A percentile compares a stretch with the other conserved stretches of the same genome.
These are phyloP conservation scores for Pisolithus microcarpus DNA, from an alignment of 768 basidiomycete species.

Conservation along the genomic window DNA sequence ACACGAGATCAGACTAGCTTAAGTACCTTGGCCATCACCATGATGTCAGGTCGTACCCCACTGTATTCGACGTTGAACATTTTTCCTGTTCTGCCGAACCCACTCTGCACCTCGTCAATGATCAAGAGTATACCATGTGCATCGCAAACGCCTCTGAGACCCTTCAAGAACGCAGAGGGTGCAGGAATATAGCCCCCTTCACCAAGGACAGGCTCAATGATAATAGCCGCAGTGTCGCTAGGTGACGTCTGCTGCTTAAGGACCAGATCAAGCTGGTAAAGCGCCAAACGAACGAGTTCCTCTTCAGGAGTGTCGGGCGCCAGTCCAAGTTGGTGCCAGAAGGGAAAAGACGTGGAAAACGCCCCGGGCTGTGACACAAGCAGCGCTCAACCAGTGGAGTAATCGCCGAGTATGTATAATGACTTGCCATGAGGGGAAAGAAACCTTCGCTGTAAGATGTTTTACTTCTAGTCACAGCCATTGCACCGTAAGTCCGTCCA, in stretches of 20 bases:
- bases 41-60: constrained; percentile 79
- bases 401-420: too few species aligned
- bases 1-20: background rate
- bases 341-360: constrained; percentile 78
- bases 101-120: constrained; percentile 83
- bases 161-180: constrained; percentile 69
- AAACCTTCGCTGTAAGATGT: constrained; percentile 79
- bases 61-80: constrained; percentile 80
- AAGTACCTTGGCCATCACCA: constrained; percentile 78
- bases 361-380: constrained; percentile 60
- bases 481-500: constrained; percentile 88
- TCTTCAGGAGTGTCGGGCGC: constrained; percentile 47
- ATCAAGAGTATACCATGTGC: constrained; percentile 79
- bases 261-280: constrained; percentile 78
- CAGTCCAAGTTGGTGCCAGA: constrained; percentile 80
- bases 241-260: constrained; percentile 76
- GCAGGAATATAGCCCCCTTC: constrained; percentile 96
- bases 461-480: constrained; percentile 92
- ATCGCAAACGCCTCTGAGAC: constrained; percentile 80
- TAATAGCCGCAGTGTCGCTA: constrained; percentile 83
- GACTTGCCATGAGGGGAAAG: constrained; percentile 73
- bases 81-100: constrained; percentile 83
- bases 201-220: constrained; percentile 89
- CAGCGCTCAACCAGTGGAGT: too few species aligned
- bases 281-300: constrained; percentile 52